These are phyloP conservation scores for Colletotrichum filicis DNA, from an alignment of 2,329 filamentous ascomycete species.

Conservation along the genomic window DNA sequence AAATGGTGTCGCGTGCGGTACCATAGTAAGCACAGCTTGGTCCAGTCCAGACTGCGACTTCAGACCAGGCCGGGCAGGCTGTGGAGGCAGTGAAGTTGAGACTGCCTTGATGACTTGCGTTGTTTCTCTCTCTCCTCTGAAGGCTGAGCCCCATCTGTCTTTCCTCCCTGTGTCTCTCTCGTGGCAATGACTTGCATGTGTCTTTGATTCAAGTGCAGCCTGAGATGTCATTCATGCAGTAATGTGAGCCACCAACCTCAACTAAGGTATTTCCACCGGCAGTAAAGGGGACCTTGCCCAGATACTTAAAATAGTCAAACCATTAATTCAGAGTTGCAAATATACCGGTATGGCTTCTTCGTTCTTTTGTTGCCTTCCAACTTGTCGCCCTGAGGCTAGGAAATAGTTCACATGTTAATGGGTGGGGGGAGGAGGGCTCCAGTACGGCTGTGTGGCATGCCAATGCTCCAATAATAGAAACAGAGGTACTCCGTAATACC, in stretches of 20 bases:
- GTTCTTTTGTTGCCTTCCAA: no score
- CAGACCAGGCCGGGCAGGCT: background rate
- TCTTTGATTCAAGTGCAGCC: background rate
- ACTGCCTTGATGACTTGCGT: background rate
- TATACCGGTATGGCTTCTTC: no score
- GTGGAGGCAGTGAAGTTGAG: background rate
- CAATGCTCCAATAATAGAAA: slow-evolving; percentile 26
- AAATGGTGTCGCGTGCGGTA: background rate
- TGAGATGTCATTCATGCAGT: background rate
- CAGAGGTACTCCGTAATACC: slow-evolving; percentile 1
- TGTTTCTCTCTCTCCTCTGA: background rate
- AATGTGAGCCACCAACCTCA: no score
- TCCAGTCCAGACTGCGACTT: no score
- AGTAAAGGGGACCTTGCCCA: no score
- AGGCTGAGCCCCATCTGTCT: background rate
- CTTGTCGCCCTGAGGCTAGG: background rate
- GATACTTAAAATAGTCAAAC: no score
- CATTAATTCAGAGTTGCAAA: no score
- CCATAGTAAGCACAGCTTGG: no score
- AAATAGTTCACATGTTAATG: background rate
- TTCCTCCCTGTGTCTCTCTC: background rate
- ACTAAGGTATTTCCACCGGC: no score
- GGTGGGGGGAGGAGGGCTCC: background rate
- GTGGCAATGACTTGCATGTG: background rate
- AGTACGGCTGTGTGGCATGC: background rate